Evolutionary conservation across 495 filamentous ascomycete genomes (phyloP).

Genomic region (Aspergillus egyptiacus): DNA sequence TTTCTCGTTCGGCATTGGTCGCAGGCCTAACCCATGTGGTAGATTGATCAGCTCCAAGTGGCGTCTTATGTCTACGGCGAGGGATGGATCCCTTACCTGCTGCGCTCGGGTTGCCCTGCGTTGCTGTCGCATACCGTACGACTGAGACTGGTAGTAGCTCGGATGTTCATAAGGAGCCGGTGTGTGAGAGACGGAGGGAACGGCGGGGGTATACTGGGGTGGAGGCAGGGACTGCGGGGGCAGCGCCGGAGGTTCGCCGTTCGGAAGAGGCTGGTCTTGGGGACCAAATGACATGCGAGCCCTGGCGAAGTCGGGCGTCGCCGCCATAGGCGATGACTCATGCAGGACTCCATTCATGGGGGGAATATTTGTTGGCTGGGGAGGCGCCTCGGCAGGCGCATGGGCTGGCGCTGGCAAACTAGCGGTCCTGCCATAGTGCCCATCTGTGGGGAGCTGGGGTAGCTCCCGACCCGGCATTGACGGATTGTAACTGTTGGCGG

Average conservation of each 20-base stretch:
- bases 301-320: slow-evolving; percentile 33
- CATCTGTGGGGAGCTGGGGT: slow-evolving; percentile 35
- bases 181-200: slow-evolving; percentile 21
- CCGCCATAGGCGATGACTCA: slow-evolving; percentile 33
- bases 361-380: slow-evolving; percentile 25
- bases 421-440: slow-evolving; percentile 32
- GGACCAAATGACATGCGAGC: slow-evolving; percentile 31
- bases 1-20: slow-evolving; percentile 57
- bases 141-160: slow-evolving; percentile 27
- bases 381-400: slow-evolving; percentile 23
- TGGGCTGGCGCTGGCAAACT: slow-evolving; percentile 30
- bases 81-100: slow-evolving; percentile 28
- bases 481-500: slow-evolving; percentile 29
- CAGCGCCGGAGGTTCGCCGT: slow-evolving; percentile 27
- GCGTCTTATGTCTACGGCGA: neutral
- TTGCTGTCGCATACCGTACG: slow-evolving; percentile 34
- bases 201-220: slow-evolving; percentile 28
- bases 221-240: slow-evolving; percentile 21
- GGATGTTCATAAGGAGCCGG: slow-evolving; percentile 27
- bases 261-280: slow-evolving; percentile 20
- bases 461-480: slow-evolving; percentile 34
- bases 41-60: neutral
- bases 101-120: slow-evolving; percentile 39
- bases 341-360: slow-evolving; percentile 35
- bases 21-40: slow-evolving; percentile 41